Percentiles rank a stretch among this genome's conserved stretches.
Conservation (phyloP, 1,284 basidiomycete genomes). For the Ceratobasidium papillatum region DNA sequence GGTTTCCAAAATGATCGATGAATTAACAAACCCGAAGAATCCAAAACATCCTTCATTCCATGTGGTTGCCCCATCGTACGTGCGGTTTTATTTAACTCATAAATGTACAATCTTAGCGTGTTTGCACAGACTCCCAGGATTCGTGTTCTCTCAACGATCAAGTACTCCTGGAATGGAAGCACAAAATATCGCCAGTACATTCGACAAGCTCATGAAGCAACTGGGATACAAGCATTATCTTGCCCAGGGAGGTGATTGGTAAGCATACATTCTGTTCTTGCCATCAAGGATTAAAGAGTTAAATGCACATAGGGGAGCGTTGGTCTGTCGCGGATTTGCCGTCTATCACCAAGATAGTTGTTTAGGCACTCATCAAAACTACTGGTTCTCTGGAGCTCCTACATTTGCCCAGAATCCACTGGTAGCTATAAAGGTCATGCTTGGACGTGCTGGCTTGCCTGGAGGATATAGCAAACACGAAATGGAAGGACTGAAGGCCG, state of each 20-base stretch:
- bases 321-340: slow-evolving; percentile 44
- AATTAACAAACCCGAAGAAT: slow-evolving; percentile 43
- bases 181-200: slow-evolving; percentile 40
- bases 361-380: slow-evolving; percentile 43
- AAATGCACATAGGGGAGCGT: slow-evolving; percentile 40
- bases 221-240: slow-evolving; percentile 45
- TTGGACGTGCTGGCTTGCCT: slow-evolving; percentile 43
- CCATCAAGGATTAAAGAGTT: not conserved
- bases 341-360: slow-evolving; percentile 44
- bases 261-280: not conserved
- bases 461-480: slow-evolving; percentile 44
- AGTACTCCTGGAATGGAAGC: slow-evolving; percentile 42
- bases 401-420: slow-evolving; percentile 39
- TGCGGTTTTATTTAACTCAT: not conserved
- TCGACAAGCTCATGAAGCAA: slow-evolving; percentile 44
- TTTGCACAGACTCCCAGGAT: slow-evolving; percentile 44
- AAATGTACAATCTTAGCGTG: not conserved
- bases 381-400: slow-evolving; percentile 35
- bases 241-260: slow-evolving; percentile 46
- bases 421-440: slow-evolving; percentile 30
- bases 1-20: slow-evolving; percentile 45
- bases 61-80: slow-evolving; percentile 45
- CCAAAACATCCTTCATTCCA: slow-evolving; percentile 44
- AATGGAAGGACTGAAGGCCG: slow-evolving; percentile 40
- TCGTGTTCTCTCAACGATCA: slow-evolving; percentile 43